Conservation (phyloP, 2,329 filamentous ascomycete genomes). For the Fusarium irregulare region DNA sequence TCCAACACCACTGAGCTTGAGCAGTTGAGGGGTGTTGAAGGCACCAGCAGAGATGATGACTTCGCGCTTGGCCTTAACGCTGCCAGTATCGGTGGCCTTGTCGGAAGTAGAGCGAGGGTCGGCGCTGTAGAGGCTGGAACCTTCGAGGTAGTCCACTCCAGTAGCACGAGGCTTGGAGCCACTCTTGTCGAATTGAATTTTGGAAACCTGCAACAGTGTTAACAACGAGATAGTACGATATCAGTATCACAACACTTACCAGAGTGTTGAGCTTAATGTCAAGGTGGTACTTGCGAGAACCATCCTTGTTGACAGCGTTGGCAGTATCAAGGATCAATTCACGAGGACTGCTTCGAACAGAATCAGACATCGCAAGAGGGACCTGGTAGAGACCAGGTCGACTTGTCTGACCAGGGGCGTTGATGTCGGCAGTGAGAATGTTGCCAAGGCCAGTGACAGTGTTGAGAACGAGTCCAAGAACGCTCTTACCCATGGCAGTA, state of each 20-base stretch:
- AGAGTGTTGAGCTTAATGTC: constrained; percentile 45
- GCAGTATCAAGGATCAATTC: constrained; percentile 62
- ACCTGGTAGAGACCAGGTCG: constrained; percentile 63
- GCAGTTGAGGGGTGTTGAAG: constrained; percentile 62
- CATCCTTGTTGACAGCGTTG: constrained; percentile 38
- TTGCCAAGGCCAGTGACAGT: constrained; percentile 43
- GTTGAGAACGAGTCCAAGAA: constrained; percentile 29
- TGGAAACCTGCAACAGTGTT: constrained; percentile 39
- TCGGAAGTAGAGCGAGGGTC: constrained; percentile 39
- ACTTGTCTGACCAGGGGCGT: constrained; percentile 38
- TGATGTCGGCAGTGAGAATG: constrained; percentile 46
- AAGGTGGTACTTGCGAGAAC: constrained; percentile 45
- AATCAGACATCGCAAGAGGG: constrained; percentile 64
- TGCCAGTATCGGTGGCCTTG: constrained; percentile 11
- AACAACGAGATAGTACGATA: rapidly evolving
- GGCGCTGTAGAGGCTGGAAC: constrained; percentile 39
- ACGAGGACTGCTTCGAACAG: constrained; percentile 64
- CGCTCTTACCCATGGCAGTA: constrained; percentile 44
- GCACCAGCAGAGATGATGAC: constrained; percentile 63
- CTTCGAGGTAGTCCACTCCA: constrained; percentile 50
- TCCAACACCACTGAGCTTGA: constrained; percentile 59
- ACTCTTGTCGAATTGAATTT: constrained; percentile 51
- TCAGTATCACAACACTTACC: not conserved
- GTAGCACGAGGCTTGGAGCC: constrained; percentile 47
- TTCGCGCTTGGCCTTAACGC: constrained; percentile 42